These are phyloP conservation scores for Fusarium kyushuense DNA, from an alignment of 2,329 filamentous ascomycete genomes.

Conservation along the genomic window DNA sequence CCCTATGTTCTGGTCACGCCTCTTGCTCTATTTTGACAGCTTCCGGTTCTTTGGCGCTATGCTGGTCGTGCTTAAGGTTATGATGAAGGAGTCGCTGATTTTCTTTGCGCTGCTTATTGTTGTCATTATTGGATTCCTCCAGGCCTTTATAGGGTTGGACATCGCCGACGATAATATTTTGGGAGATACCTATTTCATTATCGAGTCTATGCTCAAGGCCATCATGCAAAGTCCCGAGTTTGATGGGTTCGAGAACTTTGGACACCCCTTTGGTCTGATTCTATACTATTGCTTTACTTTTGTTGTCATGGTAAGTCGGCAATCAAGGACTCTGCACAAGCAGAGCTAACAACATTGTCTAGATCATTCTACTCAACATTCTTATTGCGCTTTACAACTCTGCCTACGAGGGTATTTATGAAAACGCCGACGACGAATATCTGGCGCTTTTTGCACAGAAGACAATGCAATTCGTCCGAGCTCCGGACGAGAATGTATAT, in stretches of 20 bases:
- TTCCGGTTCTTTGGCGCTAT: conserved; percentile 98
- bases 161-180: conserved; percentile 78
- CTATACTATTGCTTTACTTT: conserved; percentile 99
- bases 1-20: conserved; percentile 95
- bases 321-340: background rate
- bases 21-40: conserved; percentile 92
- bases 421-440: conserved; percentile 94
- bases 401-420: conserved; percentile 94
- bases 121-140: conserved; percentile 87
- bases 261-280: conserved; percentile 91
- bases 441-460: conserved; percentile 93
- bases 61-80: conserved; percentile 95
- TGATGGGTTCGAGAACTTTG: conserved; percentile 86
- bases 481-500: conserved; percentile 97
- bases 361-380: conserved; percentile 87
- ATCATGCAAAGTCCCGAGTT: conserved; percentile 95
- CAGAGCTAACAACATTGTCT: conserved; percentile 3
- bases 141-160: conserved; percentile 94
- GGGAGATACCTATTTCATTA: conserved; percentile 78
- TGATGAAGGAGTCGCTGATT: conserved; percentile 94
- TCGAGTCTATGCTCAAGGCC: conserved; percentile 87
- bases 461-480: conserved; percentile 96
- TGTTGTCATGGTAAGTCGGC: conserved; percentile 82
- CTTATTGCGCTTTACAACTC: conserved; percentile 97
- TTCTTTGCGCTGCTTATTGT: conserved; percentile 93